Conservation (phyloP, 2,329 filamentous ascomycete species). For the Torrubiellomyces zombiae region DNA sequence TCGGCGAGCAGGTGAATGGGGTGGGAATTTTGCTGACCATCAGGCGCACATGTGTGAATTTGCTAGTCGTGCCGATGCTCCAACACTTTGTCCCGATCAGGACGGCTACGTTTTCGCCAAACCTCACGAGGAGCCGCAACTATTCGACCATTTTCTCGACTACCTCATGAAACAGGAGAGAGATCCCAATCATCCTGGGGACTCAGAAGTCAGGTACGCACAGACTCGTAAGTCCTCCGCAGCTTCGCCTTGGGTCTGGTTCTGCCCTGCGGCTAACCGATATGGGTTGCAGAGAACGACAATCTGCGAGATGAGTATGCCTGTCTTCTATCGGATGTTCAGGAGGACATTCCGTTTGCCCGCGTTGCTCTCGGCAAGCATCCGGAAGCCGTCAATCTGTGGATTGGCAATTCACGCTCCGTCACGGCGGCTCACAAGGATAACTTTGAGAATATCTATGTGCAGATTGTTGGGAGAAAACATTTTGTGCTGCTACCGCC, state of each 20-base stretch:
- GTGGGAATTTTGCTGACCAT: no score
- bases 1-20: no score
- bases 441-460: conserved; percentile 75
- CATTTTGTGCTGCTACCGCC: conserved; percentile 63
- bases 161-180: conserved; percentile 43
- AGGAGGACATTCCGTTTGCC: conserved; percentile 51
- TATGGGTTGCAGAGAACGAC: conserved; percentile 46
- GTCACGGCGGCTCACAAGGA: conserved; percentile 64
- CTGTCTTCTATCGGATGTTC: conserved; percentile 44
- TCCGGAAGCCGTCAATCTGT: conserved; percentile 68
- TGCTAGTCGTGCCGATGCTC: conserved; percentile 20
- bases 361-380: conserved; percentile 47
- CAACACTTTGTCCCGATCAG: conserved; percentile 12
- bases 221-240: conserved; percentile 45
- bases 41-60: not conserved
- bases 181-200: conserved; percentile 12
- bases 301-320: conserved; percentile 62
- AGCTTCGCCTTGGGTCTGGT: not conserved
- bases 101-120: conserved; percentile 43
- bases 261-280: not conserved
- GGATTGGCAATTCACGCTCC: conserved; percentile 59
- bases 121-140: conserved; percentile 49
- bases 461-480: conserved; percentile 57
- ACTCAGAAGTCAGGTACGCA: conserved; percentile 47
- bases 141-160: conserved; percentile 44